Conservation (phyloP, 441 rosid genomes). For the Metrosideros polymorpha region DNA sequence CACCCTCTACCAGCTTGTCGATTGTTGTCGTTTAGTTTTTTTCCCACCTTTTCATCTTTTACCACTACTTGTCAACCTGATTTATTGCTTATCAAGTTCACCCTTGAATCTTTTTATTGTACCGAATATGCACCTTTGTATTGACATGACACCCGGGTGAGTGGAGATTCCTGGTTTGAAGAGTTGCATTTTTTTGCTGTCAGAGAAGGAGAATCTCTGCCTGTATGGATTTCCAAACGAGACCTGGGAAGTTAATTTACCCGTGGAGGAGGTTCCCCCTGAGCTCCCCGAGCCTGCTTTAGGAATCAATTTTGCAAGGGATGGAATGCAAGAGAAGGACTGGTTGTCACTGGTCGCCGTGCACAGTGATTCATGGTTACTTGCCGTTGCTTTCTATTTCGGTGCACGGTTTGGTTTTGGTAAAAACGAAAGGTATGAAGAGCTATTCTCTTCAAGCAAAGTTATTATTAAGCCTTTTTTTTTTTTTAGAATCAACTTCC, state of each 20-base stretch:
- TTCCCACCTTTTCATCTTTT: neutral
- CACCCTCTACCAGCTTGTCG: neutral
- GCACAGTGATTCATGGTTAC: constrained; percentile 96
- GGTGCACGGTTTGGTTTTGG: constrained; percentile 91
- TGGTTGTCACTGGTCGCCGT: constrained; percentile 94
- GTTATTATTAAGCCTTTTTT: neutral
- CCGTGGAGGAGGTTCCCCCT: constrained; percentile 97
- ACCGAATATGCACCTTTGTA: neutral
- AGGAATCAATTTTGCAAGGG: constrained; percentile 96
- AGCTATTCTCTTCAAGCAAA: neutral
- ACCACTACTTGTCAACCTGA: neutral
- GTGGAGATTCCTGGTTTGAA: neutral
- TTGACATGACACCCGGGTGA: neutral
- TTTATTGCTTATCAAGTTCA: neutral
- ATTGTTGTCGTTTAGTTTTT: no score
- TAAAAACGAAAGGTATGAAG: constrained; percentile 76
- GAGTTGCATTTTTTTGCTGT: neutral
- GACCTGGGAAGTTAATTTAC: constrained; percentile 92
- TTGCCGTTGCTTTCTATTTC: constrained; percentile 83
- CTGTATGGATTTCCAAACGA: constrained; percentile 88
- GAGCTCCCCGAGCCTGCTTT: constrained; percentile 97
- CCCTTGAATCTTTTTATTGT: neutral
- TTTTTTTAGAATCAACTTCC: neutral
- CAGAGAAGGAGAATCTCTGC: constrained; percentile 92
- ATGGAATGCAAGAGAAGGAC: constrained; percentile 93